Conservation (phyloP, 371 early-diverging fungal species). For the Syncephalastrum racemosum region DNA sequence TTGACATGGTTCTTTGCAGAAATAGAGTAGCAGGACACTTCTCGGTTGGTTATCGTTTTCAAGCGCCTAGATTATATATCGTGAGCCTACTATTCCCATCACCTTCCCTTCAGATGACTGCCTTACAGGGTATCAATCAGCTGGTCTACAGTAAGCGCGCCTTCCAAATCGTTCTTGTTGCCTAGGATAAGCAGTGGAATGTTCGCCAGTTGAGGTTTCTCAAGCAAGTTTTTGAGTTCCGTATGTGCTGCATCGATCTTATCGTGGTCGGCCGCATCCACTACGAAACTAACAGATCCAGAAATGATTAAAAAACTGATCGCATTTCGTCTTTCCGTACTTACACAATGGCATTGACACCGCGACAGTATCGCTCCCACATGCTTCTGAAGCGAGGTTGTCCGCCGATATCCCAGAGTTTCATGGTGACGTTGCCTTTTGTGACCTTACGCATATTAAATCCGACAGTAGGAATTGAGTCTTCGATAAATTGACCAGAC, state of each 20-base stretch:
- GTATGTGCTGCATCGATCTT: slow-evolving; percentile 90
- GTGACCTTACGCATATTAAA: slow-evolving; percentile 98
- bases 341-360: slow-evolving; percentile 97
- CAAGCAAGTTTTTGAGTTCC: slow-evolving; percentile 88
- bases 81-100: background rate
- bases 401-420: slow-evolving; percentile 98
- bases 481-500: slow-evolving; percentile 95
- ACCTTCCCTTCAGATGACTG: background rate
- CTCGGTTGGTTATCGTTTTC: slow-evolving; percentile 89
- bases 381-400: slow-evolving; percentile 95
- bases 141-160: slow-evolving; percentile 87
- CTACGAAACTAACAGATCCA: slow-evolving; percentile 73
- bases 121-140: slow-evolving; percentile 88
- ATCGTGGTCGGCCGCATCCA: slow-evolving; percentile 93
- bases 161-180: slow-evolving; percentile 98
- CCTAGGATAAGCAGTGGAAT: slow-evolving; percentile 97
- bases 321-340: slow-evolving; percentile 15
- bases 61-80: slow-evolving; percentile 59
- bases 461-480: slow-evolving; percentile 97
- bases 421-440: slow-evolving; percentile 95
- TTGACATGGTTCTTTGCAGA: slow-evolving; percentile 98
- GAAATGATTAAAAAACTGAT: slow-evolving; percentile 3
- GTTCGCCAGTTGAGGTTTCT: slow-evolving; percentile 87
- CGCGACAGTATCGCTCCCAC: slow-evolving; percentile 97
- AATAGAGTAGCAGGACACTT: slow-evolving; percentile 98